Base-by-base conservation (phyloP, 768 basidiomycete species). In the Collybia sp. region DNA sequence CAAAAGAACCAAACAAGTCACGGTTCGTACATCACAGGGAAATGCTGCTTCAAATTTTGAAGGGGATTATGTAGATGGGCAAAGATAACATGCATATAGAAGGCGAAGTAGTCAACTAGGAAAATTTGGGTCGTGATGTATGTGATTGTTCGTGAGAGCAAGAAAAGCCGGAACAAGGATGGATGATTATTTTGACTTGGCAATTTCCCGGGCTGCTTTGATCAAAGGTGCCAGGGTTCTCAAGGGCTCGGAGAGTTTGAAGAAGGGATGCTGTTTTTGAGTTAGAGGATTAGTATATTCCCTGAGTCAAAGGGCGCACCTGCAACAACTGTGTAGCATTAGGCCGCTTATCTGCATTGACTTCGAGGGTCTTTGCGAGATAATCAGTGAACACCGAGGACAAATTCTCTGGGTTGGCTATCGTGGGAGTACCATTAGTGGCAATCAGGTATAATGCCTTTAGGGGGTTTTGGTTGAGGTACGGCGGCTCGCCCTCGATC, bases 361-460 rank as follows among this genome's bases (percentile, higher is more conserved):
- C 96, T 58, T 96, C 93, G 39, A 98, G 71, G 8, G 87, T 85
- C 66, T 87, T 83, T 3, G 84, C 76, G 36, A 99, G 72, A 57
- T 96, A 99, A 58, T 96, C 91, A 44, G 80, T 83, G 72, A 99
- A 98, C 12, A 88, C 75, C 0, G 80, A 58, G 2, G 84, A 87
- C 30, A 80, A 58, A 49, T 75, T 77, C 63, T 80, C 77, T 8
- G 94, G 94, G 64, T 96, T 97, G 44, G 91, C 88, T 54, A 99
- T 93, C 43, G 87, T 88, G 0, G 96, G 96, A 17, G 95, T 98
- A 19, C 96, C 95, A 56, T 97, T 97, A 8, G 95, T 99, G 2
- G 95, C 95, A 57, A 99, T 99, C 40, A 99, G 80, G 65, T 98
- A 99, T 37, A 99, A 70, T 2, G 96, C 96, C 64, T 96, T 97